Percentiles rank a stretch among this genome's conserved stretches.
Conservation (phyloP, 1,284 basidiomycete genomes). For the Cutaneotrichosporon cavernicola region DNA sequence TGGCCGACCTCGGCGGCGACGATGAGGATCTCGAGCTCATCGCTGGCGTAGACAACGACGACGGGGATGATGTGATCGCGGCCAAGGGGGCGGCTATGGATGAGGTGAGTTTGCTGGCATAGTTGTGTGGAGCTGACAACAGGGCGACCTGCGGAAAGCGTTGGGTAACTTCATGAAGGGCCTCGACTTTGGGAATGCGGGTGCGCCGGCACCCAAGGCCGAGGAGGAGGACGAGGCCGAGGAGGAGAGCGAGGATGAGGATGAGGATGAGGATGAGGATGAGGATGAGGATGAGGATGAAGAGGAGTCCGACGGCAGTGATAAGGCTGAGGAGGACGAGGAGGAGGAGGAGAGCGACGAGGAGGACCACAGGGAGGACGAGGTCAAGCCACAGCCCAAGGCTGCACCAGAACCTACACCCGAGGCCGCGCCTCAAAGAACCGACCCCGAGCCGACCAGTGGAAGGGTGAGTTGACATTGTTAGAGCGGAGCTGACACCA, state of each 20-base stretch:
- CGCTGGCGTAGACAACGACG: conserved; percentile 54
- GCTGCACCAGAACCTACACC: conserved; percentile 9
- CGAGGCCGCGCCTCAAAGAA: conserved; percentile 29
- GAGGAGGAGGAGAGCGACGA: conserved; percentile 23
- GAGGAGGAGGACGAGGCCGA: conserved; percentile 36
- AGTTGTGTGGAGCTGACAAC: conserved; percentile 3
- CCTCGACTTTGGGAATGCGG: conserved; percentile 55
- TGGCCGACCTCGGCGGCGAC: conserved; percentile 59
- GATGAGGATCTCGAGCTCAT: conserved; percentile 59
- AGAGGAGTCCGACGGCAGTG: conserved; percentile 39
- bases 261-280: conserved; percentile 39
- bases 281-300: conserved; percentile 48
- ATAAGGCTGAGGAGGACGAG: conserved; percentile 35
- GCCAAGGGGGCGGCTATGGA: conserved; percentile 29
- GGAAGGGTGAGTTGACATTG: conserved; percentile 29
- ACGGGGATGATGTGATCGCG: conserved; percentile 38
- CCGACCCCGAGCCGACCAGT: conserved; percentile 36
- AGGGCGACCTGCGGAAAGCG: conserved; percentile 59
- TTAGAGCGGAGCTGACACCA: conserved; percentile 9
- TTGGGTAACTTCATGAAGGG: conserved; percentile 63
- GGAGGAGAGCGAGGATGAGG: conserved; percentile 30
- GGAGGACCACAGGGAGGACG: conserved; percentile 36
- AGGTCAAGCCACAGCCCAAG: conserved; percentile 20
- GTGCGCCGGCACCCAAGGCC: conserved; percentile 26
- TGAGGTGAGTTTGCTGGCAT: conserved; percentile 36